Base-by-base conservation (phyloP, 441 rosid genomes). In the Populus trichocarpa region DNA sequence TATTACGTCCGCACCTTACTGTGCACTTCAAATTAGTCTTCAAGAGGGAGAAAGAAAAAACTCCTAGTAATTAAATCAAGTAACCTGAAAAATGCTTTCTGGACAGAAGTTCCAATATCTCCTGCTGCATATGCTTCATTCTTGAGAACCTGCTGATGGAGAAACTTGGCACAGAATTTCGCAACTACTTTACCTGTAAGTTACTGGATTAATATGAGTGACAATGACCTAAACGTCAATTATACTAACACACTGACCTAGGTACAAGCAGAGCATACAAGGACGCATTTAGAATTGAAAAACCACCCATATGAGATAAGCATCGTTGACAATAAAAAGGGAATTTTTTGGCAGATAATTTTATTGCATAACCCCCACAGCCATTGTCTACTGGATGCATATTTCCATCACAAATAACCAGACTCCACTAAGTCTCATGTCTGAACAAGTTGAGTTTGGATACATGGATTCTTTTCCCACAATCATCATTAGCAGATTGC, bases 121-220 rank as follows among this genome's bases (percentile, higher is more conserved):
- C 99, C 98, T 75, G 93, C 89, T 28, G 85, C 80, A 77, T 90
- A 95, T 30, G 89, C 90, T 70, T 95, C 97, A 77, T 85, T 75
- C 85, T 81, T 89, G 59, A 87, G 88, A 81, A 95, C 90, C 82
- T 95, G 97, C 82, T 86, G 91, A 80, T 95, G 99, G 76, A 95
- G 92, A 88, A 67, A 92, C 89, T 95, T 95, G 59, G 97, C 92
- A 74, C 98, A 95, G 80, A 95, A 93, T 82, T 92, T 95, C 16
- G 99, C 92, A 80, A 95, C 99, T 68, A 88, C 97, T 84, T 90
- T 93, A 77, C 99, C 99, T 95, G 87, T 75, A 85, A 79, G 82
- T 65, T 71, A 63, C 71, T 11, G 30, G 66, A 79, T 71, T 30
- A 75, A 35, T 38, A 65, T 75, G 46, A 73, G 76, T 32, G 67